Base-by-base conservation (phyloP, 192 early-diverging fungal species). In the Gryganskiella cystojenkinii region DNA sequence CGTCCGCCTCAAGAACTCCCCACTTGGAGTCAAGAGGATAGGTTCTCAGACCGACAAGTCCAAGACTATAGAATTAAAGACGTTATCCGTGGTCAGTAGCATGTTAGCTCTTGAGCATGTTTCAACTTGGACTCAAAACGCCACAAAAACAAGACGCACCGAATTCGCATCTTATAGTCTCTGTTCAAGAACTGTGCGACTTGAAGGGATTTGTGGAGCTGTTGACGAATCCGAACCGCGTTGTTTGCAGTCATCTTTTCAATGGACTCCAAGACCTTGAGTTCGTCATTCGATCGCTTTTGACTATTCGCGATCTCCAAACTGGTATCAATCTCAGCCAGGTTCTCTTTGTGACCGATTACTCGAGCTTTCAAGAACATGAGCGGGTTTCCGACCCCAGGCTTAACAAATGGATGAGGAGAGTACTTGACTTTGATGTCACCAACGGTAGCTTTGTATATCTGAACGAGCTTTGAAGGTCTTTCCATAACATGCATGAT, bases 151-250 rank as follows among this genome's bases (percentile, higher is more conserved):
- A 3, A 20, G 31, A 19, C 45, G 19, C 69, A 78, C 74, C 67
- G 44, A 35, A 78, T 64, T 31, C 74, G 67, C 74, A 78, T 78
- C 34, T 69, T 67, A 2, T 68, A 51, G 9, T 78, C 74, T 1
- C 47, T 28, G 49, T 78, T 65, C 49, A 60, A 45, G 8, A 68
- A 33, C 24, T 69, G 74, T 3, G 68, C 46, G 31, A 62, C 47
- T 4, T 60, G 58, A 3, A 78, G 74, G 3, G 67, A 47, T 0
- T 25, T 20, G 5, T 51, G 31, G 4, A 78, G 61, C 4, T 49
- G 30, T n/a, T 53, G 27, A 14, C 61, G 42, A n/a, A 78, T 69
- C 2, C 58, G 54, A 13, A 27, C 37, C 25, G 30, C 53, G 33
- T 78, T 78, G 9, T 27, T 8, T 1, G 42, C 55, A 9, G 44